phyloP scores from a whole-genome alignment of 2,329 filamentous ascomycete species.

The Cladophialophora exuberans region DNA sequence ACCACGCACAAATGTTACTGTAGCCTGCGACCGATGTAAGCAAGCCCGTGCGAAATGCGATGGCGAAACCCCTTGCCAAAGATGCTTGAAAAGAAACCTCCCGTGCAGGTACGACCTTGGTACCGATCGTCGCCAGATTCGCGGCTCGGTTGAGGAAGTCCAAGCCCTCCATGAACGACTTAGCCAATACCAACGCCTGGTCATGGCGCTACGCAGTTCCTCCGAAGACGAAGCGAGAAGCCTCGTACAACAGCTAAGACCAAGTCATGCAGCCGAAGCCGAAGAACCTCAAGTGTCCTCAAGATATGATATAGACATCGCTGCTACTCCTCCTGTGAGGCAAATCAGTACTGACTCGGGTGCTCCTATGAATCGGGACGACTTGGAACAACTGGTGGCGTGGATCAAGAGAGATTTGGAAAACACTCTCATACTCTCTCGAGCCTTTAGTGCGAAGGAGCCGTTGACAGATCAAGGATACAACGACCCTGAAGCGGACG shows the following conservation, averaged over 20 bases:
- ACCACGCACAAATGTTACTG: conserved; percentile 48
- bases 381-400: neutral
- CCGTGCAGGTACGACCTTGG: conserved; percentile 12
- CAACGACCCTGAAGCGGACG: neutral
- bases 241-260: neutral
- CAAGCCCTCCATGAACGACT: conserved; percentile 7
- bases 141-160: neutral
- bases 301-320: no score
- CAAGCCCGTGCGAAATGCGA: conserved; percentile 50
- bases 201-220: conserved; percentile 6
- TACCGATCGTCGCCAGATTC: conserved; percentile 10
- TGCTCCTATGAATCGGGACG: neutral
- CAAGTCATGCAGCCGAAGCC: neutral
- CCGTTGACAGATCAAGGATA: neutral
- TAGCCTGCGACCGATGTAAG: conserved; percentile 49
- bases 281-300: no score
- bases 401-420: conserved; percentile 6
- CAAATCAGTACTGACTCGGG: neutral
- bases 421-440: neutral
- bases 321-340: no score
- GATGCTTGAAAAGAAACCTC: conserved; percentile 33
- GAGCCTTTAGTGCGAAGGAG: neutral
- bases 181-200: conserved; percentile 10
- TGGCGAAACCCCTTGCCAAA: conserved; percentile 46
- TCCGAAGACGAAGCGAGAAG: neutral